These are phyloP conservation scores for Monosiga brevicollis DNA, from an alignment of 78 protist genomes.

Conservation along the genomic window DNA sequence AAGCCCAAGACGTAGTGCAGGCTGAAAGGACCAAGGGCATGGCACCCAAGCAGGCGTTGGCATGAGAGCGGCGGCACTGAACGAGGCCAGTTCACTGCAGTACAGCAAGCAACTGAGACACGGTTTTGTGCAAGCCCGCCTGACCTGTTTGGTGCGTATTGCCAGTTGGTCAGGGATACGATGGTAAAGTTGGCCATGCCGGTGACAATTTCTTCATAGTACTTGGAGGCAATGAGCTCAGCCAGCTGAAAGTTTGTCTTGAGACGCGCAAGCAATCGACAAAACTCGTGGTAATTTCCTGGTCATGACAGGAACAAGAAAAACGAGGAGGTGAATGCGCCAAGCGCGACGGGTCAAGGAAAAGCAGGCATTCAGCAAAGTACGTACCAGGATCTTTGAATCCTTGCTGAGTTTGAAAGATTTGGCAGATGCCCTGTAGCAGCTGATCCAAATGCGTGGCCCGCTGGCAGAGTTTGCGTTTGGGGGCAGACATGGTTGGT, in stretches of 20 bases:
- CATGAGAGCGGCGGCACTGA: too few species aligned
- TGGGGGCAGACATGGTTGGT: too few species aligned
- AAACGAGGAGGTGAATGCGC: neutral
- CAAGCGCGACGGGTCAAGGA: neutral
- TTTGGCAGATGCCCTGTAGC: constrained; percentile 1
- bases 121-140: too few species aligned
- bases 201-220: neutral
- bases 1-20: too few species aligned
- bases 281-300: constrained; percentile 35
- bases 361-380: neutral
- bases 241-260: constrained; percentile 38
- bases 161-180: neutral
- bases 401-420: constrained; percentile 4
- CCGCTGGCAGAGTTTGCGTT: too few species aligned
- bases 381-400: neutral
- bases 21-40: too few species aligned
- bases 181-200: neutral
- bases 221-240: constrained; percentile 6
- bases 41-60: too few species aligned
- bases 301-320: neutral
- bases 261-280: constrained; percentile 26
- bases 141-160: neutral
- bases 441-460: constrained; percentile 6
- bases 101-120: too few species aligned
- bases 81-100: too few species aligned